A percentile compares a stretch with the other conserved stretches of the same genome.
Evolutionary conservation across 2,329 filamentous ascomycete species (phyloP).

Genomic region (Hymenoscyphus linearis): DNA sequence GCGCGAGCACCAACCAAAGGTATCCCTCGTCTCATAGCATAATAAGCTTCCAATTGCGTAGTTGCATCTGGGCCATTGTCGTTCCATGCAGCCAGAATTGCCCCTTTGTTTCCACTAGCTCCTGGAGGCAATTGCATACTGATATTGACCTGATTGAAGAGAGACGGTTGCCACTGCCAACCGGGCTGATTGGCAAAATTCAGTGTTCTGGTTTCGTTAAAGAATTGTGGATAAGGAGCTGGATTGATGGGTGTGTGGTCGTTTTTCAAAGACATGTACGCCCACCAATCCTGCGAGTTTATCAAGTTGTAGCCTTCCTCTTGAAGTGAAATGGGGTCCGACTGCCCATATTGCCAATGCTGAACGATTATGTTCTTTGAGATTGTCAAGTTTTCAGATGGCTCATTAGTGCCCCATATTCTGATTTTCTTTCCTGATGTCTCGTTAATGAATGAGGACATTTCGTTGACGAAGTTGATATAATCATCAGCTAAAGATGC

Average conservation of each 20-base stretch:
- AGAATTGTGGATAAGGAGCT: slow-evolving; percentile 48
- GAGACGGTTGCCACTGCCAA: slow-evolving; percentile 43
- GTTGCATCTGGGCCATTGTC: slow-evolving; percentile 48
- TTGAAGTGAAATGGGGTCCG: slow-evolving; percentile 32
- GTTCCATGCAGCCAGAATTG: slow-evolving; percentile 38
- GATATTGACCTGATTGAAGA: slow-evolving; percentile 17
- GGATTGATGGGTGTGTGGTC: slow-evolving; percentile 40
- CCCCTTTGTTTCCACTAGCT: not conserved
- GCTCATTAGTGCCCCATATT: slow-evolving; percentile 53
- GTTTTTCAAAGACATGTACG: slow-evolving; percentile 47
- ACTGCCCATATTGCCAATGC: slow-evolving; percentile 50
- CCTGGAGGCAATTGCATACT: not conserved
- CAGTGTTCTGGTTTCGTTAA: slow-evolving; percentile 37
- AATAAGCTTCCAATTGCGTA: slow-evolving; percentile 47
- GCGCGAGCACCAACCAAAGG: slow-evolving; percentile 48
- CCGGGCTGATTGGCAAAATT: slow-evolving; percentile 42
- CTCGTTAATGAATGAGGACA: slow-evolving; percentile 9
- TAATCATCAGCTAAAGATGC: slow-evolving; percentile 43
- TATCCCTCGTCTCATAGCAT: slow-evolving; percentile 44
- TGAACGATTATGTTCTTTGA: slow-evolving; percentile 44
- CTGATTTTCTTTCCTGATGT: slow-evolving; percentile 40
- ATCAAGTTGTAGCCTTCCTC: slow-evolving; percentile 43
- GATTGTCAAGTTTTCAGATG: slow-evolving; percentile 31
- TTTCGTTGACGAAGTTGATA: not conserved
- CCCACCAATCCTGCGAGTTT: slow-evolving; percentile 45